Evolutionary conservation across 176 grass and related monocot genomes (phyloP).

Genomic region (Triticum dicoccoides): DNA sequence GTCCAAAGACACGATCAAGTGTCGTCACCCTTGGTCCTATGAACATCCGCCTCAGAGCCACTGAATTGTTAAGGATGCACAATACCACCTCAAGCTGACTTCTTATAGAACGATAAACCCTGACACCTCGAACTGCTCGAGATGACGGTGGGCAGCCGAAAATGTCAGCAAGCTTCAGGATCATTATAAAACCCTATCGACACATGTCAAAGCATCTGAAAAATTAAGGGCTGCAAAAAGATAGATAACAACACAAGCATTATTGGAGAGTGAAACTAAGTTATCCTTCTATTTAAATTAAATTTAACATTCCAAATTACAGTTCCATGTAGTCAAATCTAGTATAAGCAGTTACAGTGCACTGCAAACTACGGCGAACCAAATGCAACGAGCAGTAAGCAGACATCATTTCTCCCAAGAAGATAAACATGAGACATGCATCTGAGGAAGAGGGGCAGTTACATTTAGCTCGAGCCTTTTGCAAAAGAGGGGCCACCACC

Average conservation of each 20-base stretch:
- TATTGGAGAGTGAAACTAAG: background rate
- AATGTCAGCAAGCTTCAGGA: background rate
- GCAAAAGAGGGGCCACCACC: background rate
- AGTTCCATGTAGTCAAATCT: no score
- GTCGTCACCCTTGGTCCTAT: background rate
- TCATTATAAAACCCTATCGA: background rate
- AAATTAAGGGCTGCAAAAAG: background rate
- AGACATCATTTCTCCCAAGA: background rate
- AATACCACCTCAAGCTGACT: slow-evolving; percentile 4
- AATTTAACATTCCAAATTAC: background rate
- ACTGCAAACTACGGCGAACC: background rate
- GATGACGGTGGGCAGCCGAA: background rate
- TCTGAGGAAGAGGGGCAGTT: background rate
- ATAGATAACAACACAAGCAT: background rate
- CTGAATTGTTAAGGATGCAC: background rate
- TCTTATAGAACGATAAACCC: background rate
- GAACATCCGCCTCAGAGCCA: background rate
- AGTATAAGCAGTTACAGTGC: background rate
- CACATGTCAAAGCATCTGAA: background rate
- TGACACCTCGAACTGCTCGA: background rate
- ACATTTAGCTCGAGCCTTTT: slow-evolving; percentile 16
- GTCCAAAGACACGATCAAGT: background rate
- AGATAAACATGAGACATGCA: slow-evolving; percentile 4
- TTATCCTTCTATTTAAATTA: background rate
- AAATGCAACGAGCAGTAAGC: background rate